These are phyloP conservation scores for Ustilago bromivora DNA, from an alignment of 1,284 basidiomycete genomes.

Conservation along the genomic window DNA sequence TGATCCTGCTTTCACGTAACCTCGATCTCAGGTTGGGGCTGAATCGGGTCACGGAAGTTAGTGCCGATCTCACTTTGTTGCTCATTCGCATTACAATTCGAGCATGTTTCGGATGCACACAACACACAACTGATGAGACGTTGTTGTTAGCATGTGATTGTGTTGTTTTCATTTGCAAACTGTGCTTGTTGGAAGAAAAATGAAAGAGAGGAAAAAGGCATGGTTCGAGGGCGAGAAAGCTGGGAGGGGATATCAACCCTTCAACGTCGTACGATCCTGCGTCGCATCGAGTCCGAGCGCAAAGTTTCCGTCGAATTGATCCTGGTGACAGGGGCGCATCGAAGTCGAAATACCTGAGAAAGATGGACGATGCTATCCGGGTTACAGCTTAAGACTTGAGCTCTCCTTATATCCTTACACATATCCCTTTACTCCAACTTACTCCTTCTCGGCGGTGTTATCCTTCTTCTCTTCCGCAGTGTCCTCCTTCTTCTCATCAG, in stretches of 20 bases:
- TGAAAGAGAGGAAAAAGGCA: not conserved
- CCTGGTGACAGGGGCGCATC: not conserved
- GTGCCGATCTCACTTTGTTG: not conserved
- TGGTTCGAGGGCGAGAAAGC: slow-evolving; percentile 6
- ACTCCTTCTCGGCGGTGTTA: slow-evolving; percentile 25
- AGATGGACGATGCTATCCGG: not conserved
- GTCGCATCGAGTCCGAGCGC: too few relatives aligned
- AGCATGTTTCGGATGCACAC: not conserved
- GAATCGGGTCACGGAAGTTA: too few relatives aligned
- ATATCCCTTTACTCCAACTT: not conserved
- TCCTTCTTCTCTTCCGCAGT: slow-evolving; percentile 29
- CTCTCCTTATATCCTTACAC: not conserved
- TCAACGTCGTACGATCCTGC: not conserved
- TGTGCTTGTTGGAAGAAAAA: not conserved
- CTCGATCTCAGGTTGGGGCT: not conserved
- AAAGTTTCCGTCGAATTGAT: too few relatives aligned
- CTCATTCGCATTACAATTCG: not conserved
- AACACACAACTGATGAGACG: not conserved
- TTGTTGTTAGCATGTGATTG: not conserved
- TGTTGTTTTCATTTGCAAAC: not conserved
- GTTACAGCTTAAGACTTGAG: slow-evolving; percentile 33
- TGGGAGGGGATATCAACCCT: slow-evolving; percentile 46
- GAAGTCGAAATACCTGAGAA: not conserved
- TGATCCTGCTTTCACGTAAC: slow-evolving; percentile 14
- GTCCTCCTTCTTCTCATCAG: slow-evolving; percentile 30